Evolutionary conservation across 2,329 filamentous ascomycete species (phyloP), one percentile per base, ranked within the genome.

Genomic region (Beauveria australis): DNA sequence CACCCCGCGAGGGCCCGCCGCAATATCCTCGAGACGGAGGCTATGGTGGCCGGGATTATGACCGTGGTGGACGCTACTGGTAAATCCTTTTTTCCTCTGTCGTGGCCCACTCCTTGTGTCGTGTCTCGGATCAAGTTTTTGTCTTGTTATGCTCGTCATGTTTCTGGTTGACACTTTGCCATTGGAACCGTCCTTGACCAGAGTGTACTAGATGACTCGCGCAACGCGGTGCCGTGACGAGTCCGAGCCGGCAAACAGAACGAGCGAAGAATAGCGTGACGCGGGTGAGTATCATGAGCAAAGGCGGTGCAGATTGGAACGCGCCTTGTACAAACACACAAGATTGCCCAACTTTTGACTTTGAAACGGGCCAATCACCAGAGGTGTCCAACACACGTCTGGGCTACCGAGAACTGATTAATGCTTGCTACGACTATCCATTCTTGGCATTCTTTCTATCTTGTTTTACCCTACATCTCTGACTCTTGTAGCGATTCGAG

Each of bases 41-140:
- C 33, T 78, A 78, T 65, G 67, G 74, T 65, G 67, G 74, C 56
- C 78, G 78, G 62, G 79, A 80, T 55, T 82, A 83, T 68, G 76
- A 79, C 41, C 76, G 79, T 65, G 74, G 78, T 66, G 76, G 76
- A 63, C 76, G 76, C 64, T 81, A 81, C 73, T 81, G 77, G 76
- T 79, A 78, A 77, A 71, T 73, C 19, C 48, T 9, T 46, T 59
- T 52, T 57, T 62, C 47, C 60, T 60, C 43, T 44, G 61, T 59
- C 54, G 43, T 56, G 43, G 59, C 30, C 33, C 51, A 28, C 44
- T 47, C 49, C 52, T 44, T 41, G 22, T 37, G 33, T 54, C 62
- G 40, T 55, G 55, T 53, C 51, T n/a, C 14, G 57, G 22, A 53
- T 54, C 18, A 28, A 47, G 49, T 48, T 54, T 30, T 43, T 47